These are phyloP conservation scores for Gloeophyllum trabeum DNA, from an alignment of 768 basidiomycete genomes.

Conservation along the genomic window DNA sequence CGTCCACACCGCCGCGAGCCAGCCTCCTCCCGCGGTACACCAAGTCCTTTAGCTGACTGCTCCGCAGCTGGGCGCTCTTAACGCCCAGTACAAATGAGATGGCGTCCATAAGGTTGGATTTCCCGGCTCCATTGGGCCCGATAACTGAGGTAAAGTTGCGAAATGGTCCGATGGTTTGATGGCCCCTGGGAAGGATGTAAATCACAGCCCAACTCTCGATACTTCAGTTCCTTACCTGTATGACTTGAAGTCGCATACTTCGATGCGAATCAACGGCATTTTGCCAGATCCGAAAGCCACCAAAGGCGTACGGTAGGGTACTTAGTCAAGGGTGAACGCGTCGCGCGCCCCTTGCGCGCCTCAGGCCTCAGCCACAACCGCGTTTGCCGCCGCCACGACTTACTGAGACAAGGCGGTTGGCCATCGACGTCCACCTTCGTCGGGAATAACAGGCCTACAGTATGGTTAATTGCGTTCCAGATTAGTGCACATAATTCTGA, in stretches of 20 bases:
- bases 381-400: no score
- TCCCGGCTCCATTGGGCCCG: slow-evolving; percentile 98
- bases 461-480: no score
- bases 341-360: no score
- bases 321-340: no score
- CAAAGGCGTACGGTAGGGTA: no score
- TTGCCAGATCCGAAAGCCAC: no score
- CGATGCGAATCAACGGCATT: slow-evolving; percentile 81
- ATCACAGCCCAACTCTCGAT: slow-evolving; percentile 2
- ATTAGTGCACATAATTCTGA: no score
- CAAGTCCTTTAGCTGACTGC: slow-evolving; percentile 89
- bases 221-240: slow-evolving; percentile 43
- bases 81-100: slow-evolving; percentile 98
- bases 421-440: no score
- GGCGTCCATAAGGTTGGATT: slow-evolving; percentile 99
- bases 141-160: slow-evolving; percentile 92
- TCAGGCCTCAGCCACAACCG: no score
- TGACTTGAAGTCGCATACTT: slow-evolving; percentile 95
- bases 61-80: slow-evolving; percentile 85
- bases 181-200: slow-evolving; percentile 33
- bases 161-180: slow-evolving; percentile 85
- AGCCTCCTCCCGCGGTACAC: slow-evolving; percentile 87
- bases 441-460: no score
- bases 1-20: slow-evolving; percentile 33
- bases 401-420: no score